phyloP scores from a whole-genome alignment of 2,329 filamentous ascomycete genomes.

The Geosmithia morbida region DNA sequence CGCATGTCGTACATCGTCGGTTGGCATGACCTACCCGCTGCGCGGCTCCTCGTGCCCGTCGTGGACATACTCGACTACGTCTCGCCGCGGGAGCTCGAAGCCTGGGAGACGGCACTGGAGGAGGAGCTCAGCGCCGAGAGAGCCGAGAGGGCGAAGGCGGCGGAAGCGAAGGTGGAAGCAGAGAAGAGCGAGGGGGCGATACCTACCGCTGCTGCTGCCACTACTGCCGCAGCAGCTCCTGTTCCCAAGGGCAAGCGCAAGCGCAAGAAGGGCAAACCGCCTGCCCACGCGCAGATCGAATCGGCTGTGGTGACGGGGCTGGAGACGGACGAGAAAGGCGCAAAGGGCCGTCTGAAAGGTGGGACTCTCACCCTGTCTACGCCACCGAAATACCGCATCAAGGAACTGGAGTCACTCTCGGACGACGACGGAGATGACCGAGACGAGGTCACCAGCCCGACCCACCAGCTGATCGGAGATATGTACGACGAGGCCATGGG shows the following conservation, averaged over 20 bases:
- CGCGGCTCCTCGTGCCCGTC: slow-evolving; percentile 28
- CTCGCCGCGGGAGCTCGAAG: slow-evolving; percentile 38
- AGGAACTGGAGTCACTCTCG: slow-evolving; percentile 14
- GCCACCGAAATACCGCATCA: slow-evolving; percentile 16
- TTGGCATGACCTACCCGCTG: slow-evolving; percentile 36
- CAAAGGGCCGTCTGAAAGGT: slow-evolving; percentile 10
- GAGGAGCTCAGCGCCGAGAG: slow-evolving; percentile 26
- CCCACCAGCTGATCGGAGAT: not conserved
- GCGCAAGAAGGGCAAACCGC: slow-evolving; percentile 13
- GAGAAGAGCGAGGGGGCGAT: not conserved
- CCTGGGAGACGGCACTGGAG: slow-evolving; percentile 35
- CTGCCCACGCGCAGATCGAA: slow-evolving; percentile 14
- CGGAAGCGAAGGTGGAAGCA: not conserved
- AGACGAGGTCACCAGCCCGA: slow-evolving; percentile 7
- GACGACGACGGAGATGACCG: slow-evolving; percentile 7
- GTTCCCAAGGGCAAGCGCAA: slow-evolving; percentile 1
- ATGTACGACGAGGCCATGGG: slow-evolving; percentile 3
- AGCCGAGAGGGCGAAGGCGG: slow-evolving; percentile 4
- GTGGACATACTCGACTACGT: slow-evolving; percentile 41
- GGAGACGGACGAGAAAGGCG: slow-evolving; percentile 7
- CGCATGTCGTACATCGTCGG: slow-evolving; percentile 39
- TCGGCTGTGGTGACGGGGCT: slow-evolving; percentile 12
- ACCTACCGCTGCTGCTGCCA: not conserved
- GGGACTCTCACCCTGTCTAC: slow-evolving; percentile 19
- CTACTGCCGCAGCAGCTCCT: not conserved